Evolutionary conservation across 768 basidiomycete species (phyloP).

Genomic region (Amanita pseudoporphyria): DNA sequence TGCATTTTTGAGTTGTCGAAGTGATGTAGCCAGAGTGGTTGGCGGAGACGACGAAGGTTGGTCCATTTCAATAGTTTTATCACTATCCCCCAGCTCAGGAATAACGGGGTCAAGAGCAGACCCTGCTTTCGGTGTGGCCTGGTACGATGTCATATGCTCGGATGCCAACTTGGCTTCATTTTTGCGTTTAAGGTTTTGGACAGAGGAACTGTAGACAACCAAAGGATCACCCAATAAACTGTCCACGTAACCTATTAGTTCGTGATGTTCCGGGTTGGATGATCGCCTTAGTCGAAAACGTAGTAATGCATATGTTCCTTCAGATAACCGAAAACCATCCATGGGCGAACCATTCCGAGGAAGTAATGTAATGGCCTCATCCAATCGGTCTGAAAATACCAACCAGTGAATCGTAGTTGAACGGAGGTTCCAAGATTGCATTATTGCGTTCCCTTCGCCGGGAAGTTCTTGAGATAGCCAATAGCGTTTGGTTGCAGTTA

Average conservation of each 20-base stretch:
- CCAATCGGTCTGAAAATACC: conserved; percentile 25
- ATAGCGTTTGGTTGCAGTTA: conserved; percentile 16
- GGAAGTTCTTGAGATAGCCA: conserved; percentile 8
- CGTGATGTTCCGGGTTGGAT: not conserved
- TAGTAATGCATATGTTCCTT: conserved; percentile 27
- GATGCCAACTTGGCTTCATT: too few species aligned
- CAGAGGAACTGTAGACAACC: too few species aligned
- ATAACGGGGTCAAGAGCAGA: too few species aligned
- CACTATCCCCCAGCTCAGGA: not conserved
- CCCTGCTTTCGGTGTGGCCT: too few species aligned
- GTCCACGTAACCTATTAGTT: not conserved
- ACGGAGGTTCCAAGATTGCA: conserved; percentile 18
- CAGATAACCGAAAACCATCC: conserved; percentile 21
- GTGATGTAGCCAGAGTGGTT: not conserved
- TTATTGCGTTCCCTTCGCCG: conserved; percentile 3
- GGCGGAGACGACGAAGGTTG: not conserved
- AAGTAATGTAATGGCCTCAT: conserved; percentile 37
- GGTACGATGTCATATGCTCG: too few species aligned
- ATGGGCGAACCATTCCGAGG: conserved; percentile 20
- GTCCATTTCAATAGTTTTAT: not conserved
- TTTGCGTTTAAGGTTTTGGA: too few species aligned
- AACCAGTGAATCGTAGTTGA: conserved; percentile 32
- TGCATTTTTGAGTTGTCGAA: conserved; percentile 1
- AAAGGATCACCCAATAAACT: not conserved
- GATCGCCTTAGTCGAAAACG: conserved; percentile 15